Percentiles rank a stretch among this genome's conserved stretches.
Evolutionary conservation across 768 basidiomycete species (phyloP).

Genomic region (Leccinellum albellum): DNA sequence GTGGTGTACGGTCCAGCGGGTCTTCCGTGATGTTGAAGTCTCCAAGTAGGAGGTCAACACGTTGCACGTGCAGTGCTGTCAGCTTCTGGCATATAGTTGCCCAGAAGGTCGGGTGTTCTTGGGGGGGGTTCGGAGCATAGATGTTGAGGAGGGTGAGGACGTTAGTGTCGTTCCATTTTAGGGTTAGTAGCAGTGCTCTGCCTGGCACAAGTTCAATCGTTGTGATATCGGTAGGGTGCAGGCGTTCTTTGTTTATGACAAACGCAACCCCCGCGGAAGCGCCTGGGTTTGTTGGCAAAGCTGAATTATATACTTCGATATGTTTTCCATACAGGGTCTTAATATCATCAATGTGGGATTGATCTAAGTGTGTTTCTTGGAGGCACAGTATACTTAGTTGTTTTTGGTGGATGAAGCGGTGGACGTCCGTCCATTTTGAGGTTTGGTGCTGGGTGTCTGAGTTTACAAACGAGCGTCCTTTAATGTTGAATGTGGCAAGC

Average conservation of each 20-base stretch:
- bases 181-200: background rate
- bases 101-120: background rate
- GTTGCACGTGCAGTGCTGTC: background rate
- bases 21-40: background rate
- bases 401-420: background rate
- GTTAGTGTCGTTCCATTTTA: background rate
- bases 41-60: background rate
- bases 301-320: background rate
- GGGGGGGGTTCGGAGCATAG: background rate
- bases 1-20: background rate
- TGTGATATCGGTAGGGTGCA: background rate
- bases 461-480: background rate
- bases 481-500: background rate
- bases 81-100: background rate
- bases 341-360: background rate
- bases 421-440: background rate
- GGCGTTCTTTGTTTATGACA: background rate
- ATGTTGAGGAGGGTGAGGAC: background rate
- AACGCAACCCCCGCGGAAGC: background rate
- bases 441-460: background rate
- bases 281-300: background rate
- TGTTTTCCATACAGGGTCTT: background rate
- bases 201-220: background rate
- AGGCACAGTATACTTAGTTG: background rate
- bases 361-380: background rate